phyloP scores from a whole-genome alignment of 2,329 filamentous ascomycete species.

The Ophiosphaerella narmari region DNA sequence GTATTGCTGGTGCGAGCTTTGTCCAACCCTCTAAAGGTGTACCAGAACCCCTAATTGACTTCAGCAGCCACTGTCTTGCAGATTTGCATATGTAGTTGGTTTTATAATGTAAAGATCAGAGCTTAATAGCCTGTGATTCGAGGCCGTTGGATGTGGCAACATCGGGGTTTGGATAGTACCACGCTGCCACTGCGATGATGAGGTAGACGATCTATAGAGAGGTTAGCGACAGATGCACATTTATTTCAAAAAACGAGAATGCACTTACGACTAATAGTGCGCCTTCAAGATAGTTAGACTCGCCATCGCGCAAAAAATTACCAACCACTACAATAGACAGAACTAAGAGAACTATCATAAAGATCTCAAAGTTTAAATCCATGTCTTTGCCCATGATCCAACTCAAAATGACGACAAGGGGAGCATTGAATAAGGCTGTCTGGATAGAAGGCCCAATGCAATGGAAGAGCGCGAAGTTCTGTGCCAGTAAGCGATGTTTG shows the following conservation, averaged over 20 bases:
- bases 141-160: slow-evolving; percentile 37
- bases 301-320: slow-evolving; percentile 84
- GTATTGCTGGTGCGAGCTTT: no score
- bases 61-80: no score
- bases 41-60: no score
- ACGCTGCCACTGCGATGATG: slow-evolving; percentile 64
- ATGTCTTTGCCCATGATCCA: slow-evolving; percentile 75
- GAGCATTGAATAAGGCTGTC: slow-evolving; percentile 85
- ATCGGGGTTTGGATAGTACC: slow-evolving; percentile 63
- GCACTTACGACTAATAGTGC: slow-evolving; percentile 66
- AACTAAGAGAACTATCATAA: slow-evolving; percentile 81
- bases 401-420: slow-evolving; percentile 79
- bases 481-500: slow-evolving; percentile 2
- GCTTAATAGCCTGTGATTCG: slow-evolving; percentile 1
- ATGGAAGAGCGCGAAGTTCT: slow-evolving; percentile 81
- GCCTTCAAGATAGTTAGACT: slow-evolving; percentile 90
- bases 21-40: no score
- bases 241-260: background rate
- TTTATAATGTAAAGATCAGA: background rate
- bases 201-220: slow-evolving; percentile 59
- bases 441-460: slow-evolving; percentile 87
- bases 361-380: slow-evolving; percentile 84
- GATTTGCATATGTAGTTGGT: background rate
- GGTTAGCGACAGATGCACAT: slow-evolving; percentile 3
- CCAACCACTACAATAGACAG: slow-evolving; percentile 85